Conservation (phyloP, 257 asterid species). For the Parsonsia alboflavescens region DNA sequence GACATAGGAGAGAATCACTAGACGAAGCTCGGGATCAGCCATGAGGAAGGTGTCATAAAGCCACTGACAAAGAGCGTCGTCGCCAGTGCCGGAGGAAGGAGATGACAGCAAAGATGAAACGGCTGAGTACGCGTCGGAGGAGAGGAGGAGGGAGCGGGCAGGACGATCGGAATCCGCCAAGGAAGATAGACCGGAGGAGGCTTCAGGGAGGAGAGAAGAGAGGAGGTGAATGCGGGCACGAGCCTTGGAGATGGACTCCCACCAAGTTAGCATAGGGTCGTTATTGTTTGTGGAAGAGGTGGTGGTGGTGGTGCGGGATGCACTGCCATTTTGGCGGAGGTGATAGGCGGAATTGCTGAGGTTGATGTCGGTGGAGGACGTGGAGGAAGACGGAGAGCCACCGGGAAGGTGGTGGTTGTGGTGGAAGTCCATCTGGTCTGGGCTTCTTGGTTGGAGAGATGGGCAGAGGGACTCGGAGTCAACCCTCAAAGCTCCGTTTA, state of each 20-base stretch:
- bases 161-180: slow-evolving; percentile 93
- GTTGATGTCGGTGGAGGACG: slow-evolving; percentile 46
- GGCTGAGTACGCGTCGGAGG: slow-evolving; percentile 57
- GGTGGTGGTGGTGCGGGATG: slow-evolving; percentile 31
- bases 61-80: slow-evolving; percentile 88
- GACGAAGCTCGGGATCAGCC: slow-evolving; percentile 71
- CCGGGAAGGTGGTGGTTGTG: slow-evolving; percentile 34
- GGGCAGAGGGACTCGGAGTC: background rate
- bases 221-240: slow-evolving; percentile 91
- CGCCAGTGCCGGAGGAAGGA: slow-evolving; percentile 63
- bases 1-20: slow-evolving; percentile 69
- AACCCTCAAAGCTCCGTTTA: background rate
- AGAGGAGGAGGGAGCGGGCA: slow-evolving; percentile 85
- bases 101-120: slow-evolving; percentile 50
- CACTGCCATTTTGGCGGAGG: slow-evolving; percentile 21
- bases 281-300: slow-evolving; percentile 20
- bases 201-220: slow-evolving; percentile 51
- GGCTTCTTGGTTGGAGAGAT: background rate
- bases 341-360: slow-evolving; percentile 15
- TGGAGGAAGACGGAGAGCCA: slow-evolving; percentile 57
- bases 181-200: slow-evolving; percentile 37
- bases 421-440: slow-evolving; percentile 53
- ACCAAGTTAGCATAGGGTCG: slow-evolving; percentile 91
- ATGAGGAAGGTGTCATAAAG: slow-evolving; percentile 83
- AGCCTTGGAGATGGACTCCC: slow-evolving; percentile 95